Conservation (phyloP, 2,329 filamentous ascomycete species). For the Sordariomycetes sp. region DNA sequence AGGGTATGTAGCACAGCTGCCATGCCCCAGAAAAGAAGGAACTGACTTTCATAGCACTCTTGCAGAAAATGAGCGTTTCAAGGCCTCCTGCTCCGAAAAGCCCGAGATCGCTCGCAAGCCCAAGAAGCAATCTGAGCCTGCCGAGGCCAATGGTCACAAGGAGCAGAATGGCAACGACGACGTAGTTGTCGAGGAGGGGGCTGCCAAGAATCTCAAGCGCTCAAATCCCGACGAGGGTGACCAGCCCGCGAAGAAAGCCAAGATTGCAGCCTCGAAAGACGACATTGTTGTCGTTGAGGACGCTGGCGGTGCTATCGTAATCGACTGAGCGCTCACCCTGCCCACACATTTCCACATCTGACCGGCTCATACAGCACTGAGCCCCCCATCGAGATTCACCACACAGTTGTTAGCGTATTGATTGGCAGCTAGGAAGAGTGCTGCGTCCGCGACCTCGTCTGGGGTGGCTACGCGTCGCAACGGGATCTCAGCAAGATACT, state of each 20-base stretch:
- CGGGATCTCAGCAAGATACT: slow-evolving; percentile 47
- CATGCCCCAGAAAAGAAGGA: slow-evolving; percentile 4
- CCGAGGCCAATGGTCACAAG: slow-evolving; percentile 28
- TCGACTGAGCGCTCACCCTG: slow-evolving; percentile 49
- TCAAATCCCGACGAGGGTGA: slow-evolving; percentile 27
- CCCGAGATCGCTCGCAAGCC: slow-evolving; percentile 44
- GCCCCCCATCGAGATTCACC: slow-evolving; percentile 75
- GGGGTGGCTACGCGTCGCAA: slow-evolving; percentile 54
- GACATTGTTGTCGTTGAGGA: slow-evolving; percentile 42
- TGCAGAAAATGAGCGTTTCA: slow-evolving; percentile 40
- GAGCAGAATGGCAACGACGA: slow-evolving; percentile 30
- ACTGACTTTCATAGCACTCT: slow-evolving; percentile 29
- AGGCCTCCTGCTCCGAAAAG: slow-evolving; percentile 30
- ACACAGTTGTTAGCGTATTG: slow-evolving; percentile 81
- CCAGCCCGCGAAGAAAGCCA: slow-evolving; percentile 39
- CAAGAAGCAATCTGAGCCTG: slow-evolving; percentile 23
- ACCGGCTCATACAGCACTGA: slow-evolving; percentile 52
- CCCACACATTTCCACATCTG: slow-evolving; percentile 4
- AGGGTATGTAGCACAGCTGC: neutral
- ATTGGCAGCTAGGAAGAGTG: slow-evolving; percentile 67
- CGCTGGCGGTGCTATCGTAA: slow-evolving; percentile 54
- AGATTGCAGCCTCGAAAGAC: slow-evolving; percentile 22
- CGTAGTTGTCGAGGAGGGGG: slow-evolving; percentile 18
- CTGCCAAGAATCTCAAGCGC: slow-evolving; percentile 35
- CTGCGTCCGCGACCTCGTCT: slow-evolving; percentile 74